Evolutionary conservation across 306 rosid genomes (phyloP), one percentile per base, ranked within the genome.

Genomic region (Cicer arietinum): DNA sequence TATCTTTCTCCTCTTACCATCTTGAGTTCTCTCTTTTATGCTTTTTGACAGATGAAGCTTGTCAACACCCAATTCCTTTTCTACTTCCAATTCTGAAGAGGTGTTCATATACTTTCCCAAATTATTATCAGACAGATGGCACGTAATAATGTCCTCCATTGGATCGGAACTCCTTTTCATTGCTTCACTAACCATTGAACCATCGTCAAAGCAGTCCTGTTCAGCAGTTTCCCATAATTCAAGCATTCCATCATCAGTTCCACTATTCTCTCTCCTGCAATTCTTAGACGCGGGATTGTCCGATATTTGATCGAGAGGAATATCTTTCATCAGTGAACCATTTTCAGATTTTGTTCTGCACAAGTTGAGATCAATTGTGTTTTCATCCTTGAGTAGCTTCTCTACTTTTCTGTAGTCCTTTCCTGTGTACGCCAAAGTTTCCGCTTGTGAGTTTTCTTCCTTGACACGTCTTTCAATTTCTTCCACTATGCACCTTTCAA

Each of bases 221-320:
- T 90, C 98, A 0, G 87, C 88, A 3, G 98, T 74, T 82, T 92
- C 96, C 99, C 99, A 95, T 77, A 95, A 79, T 80, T 87, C 90
- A 8, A 94, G 97, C 97, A 91, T 94, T 70, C 91, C 93, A 75
- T 92, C 98, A 79, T 85, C 87, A 62, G 84, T 77, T 7, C 88
- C 88, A 52, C 86, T 74, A 59, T 85, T 84, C 71, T 73, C 80
- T 82, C 87, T 88, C 83, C 83, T 67, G 87, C 91, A 17, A 69
- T 81, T 84, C 74, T 83, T 86, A 62, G 89, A 73, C 22, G 70
- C 76, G 10, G 91, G 79, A 78, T 22, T 72, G 73, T 90, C 90
- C 9, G 97, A 89, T 76, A 81, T 90, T 68, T 84, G 98, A 88
- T 95, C 99, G 8, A 92, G 94, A 18, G 86, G 92, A 71, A 95